Percentiles rank a stretch among this genome's conserved stretches.
Evolutionary conservation across 768 basidiomycete species (phyloP).

Genomic region (Russula virescens): DNA sequence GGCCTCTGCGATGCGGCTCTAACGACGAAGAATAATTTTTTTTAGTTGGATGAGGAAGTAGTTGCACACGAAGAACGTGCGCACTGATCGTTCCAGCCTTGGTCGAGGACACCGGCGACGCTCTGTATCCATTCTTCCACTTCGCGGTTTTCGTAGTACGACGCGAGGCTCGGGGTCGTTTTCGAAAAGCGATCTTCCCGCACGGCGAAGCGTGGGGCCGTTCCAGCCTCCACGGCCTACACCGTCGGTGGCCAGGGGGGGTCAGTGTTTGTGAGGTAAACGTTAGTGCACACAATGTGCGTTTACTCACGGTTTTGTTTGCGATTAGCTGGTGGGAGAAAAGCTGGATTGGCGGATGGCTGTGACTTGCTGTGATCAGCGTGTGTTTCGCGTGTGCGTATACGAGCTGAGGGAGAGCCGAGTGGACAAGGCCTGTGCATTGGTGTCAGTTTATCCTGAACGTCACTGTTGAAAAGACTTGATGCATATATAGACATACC

Average conservation of each 20-base stretch:
- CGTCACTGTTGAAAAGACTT: background rate
- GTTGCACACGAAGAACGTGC: slow-evolving; percentile 25
- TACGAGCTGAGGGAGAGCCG: slow-evolving; percentile 72
- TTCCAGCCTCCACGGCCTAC: slow-evolving; percentile 68
- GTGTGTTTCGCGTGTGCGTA: slow-evolving; percentile 71
- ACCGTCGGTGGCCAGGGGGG: background rate
- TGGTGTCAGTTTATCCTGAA: background rate
- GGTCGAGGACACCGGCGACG: slow-evolving; percentile 78
- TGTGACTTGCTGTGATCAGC: slow-evolving; percentile 44
- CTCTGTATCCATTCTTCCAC: slow-evolving; percentile 94
- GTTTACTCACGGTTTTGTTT: slow-evolving; percentile 53
- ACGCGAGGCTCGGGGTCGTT: slow-evolving; percentile 77
- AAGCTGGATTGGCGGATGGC: slow-evolving; percentile 59
- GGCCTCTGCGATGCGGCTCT: slow-evolving; percentile 57
- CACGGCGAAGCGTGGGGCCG: slow-evolving; percentile 58
- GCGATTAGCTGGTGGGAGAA: slow-evolving; percentile 85
- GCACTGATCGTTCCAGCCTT: slow-evolving; percentile 86
- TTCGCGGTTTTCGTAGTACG: slow-evolving; percentile 74
- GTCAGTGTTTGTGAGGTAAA: background rate
- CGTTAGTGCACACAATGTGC: background rate
- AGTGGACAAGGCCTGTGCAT: slow-evolving; percentile 64
- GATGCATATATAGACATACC: slow-evolving; percentile 39
- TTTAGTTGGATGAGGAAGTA: background rate
- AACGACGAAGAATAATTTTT: background rate
- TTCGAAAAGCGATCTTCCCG: slow-evolving; percentile 67